Evolutionary conservation across 1,284 basidiomycete genomes (phyloP).

Genomic region (Neonothopanus nambi): DNA sequence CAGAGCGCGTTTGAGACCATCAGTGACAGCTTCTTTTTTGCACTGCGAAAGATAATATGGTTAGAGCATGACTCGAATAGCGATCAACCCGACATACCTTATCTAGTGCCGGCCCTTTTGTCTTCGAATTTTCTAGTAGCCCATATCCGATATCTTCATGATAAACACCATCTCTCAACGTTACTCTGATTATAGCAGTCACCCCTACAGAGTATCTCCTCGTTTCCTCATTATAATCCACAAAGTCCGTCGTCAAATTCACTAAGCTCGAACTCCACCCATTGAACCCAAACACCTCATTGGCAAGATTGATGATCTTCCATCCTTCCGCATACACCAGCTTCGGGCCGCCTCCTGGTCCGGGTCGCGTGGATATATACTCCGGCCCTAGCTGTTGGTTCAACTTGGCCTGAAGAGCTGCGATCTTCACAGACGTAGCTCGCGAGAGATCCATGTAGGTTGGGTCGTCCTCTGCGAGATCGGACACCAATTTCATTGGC

Average conservation of each 20-base stretch:
- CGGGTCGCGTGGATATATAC: slow-evolving; percentile 87
- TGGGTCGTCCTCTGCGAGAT: slow-evolving; percentile 19
- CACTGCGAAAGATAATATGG: slow-evolving; percentile 54
- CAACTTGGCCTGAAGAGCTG: slow-evolving; percentile 79
- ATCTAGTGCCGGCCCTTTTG: slow-evolving; percentile 86
- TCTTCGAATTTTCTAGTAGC: slow-evolving; percentile 79
- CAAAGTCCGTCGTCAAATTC: slow-evolving; percentile 73
- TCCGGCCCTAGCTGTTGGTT: slow-evolving; percentile 92
- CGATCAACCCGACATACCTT: slow-evolving; percentile 65
- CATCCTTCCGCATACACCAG: slow-evolving; percentile 96
- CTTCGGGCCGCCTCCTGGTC: slow-evolving; percentile 84
- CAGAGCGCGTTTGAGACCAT: slow-evolving; percentile 88
- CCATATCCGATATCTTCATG: slow-evolving; percentile 97
- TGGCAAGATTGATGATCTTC: slow-evolving; percentile 95
- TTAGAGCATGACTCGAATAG: background rate
- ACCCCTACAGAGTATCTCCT: slow-evolving; percentile 76
- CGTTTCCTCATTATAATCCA: slow-evolving; percentile 72
- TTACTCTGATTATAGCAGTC: slow-evolving; percentile 85
- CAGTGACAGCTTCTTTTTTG: slow-evolving; percentile 97
- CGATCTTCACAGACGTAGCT: slow-evolving; percentile 64
- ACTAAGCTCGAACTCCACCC: slow-evolving; percentile 93
- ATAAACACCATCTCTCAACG: slow-evolving; percentile 83
- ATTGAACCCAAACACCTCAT: slow-evolving; percentile 98
- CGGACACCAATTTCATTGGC: slow-evolving; percentile 20
- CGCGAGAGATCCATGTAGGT: slow-evolving; percentile 50